Conservation (phyloP, 1,139 yeast genomes). For the Entelexis paramagnoliae region DNA sequence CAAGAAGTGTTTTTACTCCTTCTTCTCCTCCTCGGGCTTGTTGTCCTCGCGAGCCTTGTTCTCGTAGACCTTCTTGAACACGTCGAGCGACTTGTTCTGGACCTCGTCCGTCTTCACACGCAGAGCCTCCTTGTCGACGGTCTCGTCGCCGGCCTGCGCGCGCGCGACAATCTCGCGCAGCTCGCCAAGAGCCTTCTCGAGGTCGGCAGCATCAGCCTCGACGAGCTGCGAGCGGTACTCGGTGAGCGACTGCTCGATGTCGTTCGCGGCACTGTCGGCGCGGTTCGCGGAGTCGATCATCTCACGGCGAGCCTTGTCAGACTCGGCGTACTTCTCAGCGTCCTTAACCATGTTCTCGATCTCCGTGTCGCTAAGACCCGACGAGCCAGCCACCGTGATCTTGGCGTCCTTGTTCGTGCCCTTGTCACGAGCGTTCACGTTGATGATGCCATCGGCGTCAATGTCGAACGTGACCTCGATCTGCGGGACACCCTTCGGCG, state of each 20-base stretch:
- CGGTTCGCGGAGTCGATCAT: constrained; percentile 92
- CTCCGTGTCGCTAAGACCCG: constrained; percentile 80
- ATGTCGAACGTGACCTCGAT: constrained; percentile 96
- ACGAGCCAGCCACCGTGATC: constrained; percentile 96
- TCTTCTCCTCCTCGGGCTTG: constrained; percentile 20
- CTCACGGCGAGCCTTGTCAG: constrained; percentile 91
- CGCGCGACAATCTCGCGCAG: constrained; percentile 86
- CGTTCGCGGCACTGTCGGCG: constrained; percentile 93
- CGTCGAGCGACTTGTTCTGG: constrained; percentile 83
- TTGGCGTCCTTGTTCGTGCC: constrained; percentile 98
- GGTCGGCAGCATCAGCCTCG: constrained; percentile 76
- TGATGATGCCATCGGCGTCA: constrained; percentile 98
- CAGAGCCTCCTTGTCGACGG: constrained; percentile 67
- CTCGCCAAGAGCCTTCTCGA: constrained; percentile 62
- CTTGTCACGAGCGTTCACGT: constrained; percentile 97
- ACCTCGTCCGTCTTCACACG: constrained; percentile 91
- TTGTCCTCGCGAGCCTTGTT: constrained; percentile 36
- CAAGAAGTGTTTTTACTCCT: constrained; percentile 17
- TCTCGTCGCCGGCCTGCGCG: constrained; percentile 47
- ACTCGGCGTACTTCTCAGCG: constrained; percentile 95
- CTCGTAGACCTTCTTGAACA: constrained; percentile 94
- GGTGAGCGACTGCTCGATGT: constrained; percentile 86
- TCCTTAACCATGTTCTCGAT: constrained; percentile 97
- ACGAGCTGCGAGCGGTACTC: constrained; percentile 93
- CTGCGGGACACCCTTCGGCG: constrained; percentile 99